Percentiles rank a stretch among this genome's conserved stretches.
These are phyloP conservation scores for Carpinus viminea DNA, from an alignment of 306 rosid species.

Conservation along the genomic window DNA sequence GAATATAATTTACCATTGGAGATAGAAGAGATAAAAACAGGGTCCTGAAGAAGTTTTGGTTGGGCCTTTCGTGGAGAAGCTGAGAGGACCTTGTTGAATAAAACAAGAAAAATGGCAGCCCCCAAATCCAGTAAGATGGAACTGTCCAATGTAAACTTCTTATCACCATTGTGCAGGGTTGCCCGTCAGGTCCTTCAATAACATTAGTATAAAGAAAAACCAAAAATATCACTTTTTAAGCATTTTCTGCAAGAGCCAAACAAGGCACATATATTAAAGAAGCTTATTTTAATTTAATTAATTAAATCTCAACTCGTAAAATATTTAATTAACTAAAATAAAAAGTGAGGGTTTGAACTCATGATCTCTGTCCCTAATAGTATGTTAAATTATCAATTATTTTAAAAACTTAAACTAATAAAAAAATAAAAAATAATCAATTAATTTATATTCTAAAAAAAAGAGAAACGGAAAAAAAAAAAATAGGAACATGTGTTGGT, in stretches of 20 bases:
- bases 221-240: slow-evolving; percentile 6
- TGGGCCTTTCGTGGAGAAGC: slow-evolving; percentile 58
- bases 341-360: no score
- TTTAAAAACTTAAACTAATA: no score
- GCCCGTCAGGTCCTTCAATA: slow-evolving; percentile 42
- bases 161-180: slow-evolving; percentile 66
- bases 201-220: neutral
- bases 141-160: slow-evolving; percentile 62
- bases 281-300: no score
- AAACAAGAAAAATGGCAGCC: slow-evolving; percentile 64
- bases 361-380: no score
- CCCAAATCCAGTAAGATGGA: slow-evolving; percentile 64
- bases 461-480: no score
- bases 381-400: no score
- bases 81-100: slow-evolving; percentile 67
- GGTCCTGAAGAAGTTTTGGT: slow-evolving; percentile 39
- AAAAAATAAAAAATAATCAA: no score
- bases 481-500: no score
- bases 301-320: no score
- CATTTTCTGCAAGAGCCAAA: neutral
- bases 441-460: no score
- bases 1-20: slow-evolving; percentile 41
- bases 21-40: slow-evolving; percentile 50
- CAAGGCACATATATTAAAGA: no score
- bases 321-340: no score